phyloP scores from a whole-genome alignment of 768 basidiomycete species.

The Podaxis carcinomalis region DNA sequence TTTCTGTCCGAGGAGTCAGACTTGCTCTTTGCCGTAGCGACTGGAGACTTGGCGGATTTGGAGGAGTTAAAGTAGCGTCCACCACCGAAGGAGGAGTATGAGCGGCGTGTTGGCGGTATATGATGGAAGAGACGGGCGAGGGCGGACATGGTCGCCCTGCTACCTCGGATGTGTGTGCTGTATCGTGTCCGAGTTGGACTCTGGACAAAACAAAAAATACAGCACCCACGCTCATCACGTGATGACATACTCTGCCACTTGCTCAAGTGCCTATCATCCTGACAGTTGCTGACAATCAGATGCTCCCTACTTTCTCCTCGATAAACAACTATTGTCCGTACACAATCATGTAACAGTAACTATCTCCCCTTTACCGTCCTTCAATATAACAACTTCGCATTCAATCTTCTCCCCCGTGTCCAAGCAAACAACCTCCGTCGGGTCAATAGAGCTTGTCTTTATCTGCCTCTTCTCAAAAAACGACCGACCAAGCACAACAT shows the following conservation, averaged over 20 bases:
- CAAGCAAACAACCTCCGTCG: conserved; percentile 86
- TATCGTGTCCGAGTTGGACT: neutral
- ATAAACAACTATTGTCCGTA: neutral
- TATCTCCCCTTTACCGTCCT: conserved; percentile 87
- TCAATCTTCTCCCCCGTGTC: conserved; percentile 91
- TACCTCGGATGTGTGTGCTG: neutral
- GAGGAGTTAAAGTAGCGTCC: conserved; percentile 75
- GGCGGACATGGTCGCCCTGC: conserved; percentile 40
- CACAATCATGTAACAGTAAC: conserved; percentile 72
- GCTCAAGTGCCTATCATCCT: neutral
- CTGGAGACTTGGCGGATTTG: conserved; percentile 55
- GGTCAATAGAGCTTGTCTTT: conserved; percentile 76
- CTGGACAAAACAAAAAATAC: conserved; percentile 1
- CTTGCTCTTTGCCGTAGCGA: conserved; percentile 29
- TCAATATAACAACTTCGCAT: conserved; percentile 87
- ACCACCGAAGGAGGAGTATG: conserved; percentile 72
- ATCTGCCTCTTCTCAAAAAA: conserved; percentile 84
- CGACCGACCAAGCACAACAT: conserved; percentile 86
- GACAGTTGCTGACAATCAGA: neutral
- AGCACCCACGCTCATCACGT: neutral
- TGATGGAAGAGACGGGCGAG: conserved; percentile 45
- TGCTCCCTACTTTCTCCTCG: neutral
- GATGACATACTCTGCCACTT: neutral
- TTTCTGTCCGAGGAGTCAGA: conserved; percentile 7
- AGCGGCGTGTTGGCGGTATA: conserved; percentile 45